phyloP scores from a whole-genome alignment of 345 rosid genomes.

The Citrus australasica region DNA sequence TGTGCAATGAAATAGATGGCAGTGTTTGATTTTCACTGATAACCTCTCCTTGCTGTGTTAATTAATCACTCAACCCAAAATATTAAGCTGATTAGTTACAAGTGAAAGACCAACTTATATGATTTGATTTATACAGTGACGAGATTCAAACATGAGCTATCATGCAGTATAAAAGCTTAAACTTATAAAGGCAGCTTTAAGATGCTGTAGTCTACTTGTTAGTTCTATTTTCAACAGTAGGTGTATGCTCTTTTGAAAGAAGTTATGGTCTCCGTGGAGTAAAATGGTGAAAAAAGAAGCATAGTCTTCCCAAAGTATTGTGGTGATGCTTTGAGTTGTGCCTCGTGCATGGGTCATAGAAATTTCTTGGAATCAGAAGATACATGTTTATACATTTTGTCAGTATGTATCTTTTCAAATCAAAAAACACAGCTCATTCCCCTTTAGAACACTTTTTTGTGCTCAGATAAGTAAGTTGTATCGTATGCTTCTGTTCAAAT shows the following conservation, averaged over 20 bases:
- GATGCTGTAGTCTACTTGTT: not conserved
- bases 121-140: not conserved
- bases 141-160: not conserved
- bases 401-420: not conserved
- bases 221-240: not conserved
- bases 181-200: not conserved
- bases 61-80: not conserved
- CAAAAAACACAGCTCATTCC: not conserved
- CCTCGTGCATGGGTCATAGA: not conserved
- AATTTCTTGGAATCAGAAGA: not conserved
- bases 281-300: not conserved
- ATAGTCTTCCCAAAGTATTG: not conserved
- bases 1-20: not conserved
- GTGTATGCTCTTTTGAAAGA: not conserved
- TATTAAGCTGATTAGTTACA: not conserved
- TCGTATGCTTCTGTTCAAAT: not conserved
- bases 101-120: not conserved
- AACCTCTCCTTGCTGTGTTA: not conserved
- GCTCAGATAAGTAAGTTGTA: not conserved
- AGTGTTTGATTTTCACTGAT: not conserved
- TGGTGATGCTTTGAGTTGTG: not conserved
- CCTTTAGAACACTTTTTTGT: not conserved
- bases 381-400: not conserved
- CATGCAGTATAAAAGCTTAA: not conserved
- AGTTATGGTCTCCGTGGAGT: not conserved